Evolutionary conservation across 805 yeast species (phyloP), one percentile per base, ranked within the genome.

Genomic region (Pichia eremophila): DNA sequence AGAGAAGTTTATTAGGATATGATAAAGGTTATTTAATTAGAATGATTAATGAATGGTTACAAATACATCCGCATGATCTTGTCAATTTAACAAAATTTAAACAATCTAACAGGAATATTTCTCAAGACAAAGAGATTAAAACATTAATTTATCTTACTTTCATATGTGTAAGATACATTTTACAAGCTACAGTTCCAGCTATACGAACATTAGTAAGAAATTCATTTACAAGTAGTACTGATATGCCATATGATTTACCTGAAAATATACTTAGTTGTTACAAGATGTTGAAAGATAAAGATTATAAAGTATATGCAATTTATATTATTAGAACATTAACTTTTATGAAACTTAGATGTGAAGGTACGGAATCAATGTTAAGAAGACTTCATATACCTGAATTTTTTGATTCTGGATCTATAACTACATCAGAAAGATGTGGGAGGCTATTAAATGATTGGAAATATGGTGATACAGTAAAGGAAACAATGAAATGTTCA

Each of bases 21-120:
- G 38, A 45, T 19, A 45, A 36, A 45, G 31, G 36, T 17, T 45
- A 45, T 37, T 3, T 36, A 10, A 27, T 40, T 9, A 35, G 41
- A n/a, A 34, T 45, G 29, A 18, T 45, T 27, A 40, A 28, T 36
- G 47, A 45, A 29, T 45, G 47, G 47, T 35, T 34, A 19, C 47
- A 45, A 36, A 45, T 45, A n/a, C 34, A 35, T 18, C 47, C 47
- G 15, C 36, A 40, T 37, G 38, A 45, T 28, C 28, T 45, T 15
- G 22, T 35, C 4, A 40, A 45, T 37, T 15, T 45, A 3, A 28
- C n/a, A 3, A n/a, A 36, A n/a, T 18, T 29, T 3, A 37, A 19
- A 15, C 15, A n/a, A 9, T 15, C 12, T 12, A 34, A 12, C 3
- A 17, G 9, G 9, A 28, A 19, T 9, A 32, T n/a, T 29, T 14